phyloP scores from a whole-genome alignment of 805 yeast genomes.

The Cyberlindnera japonica region DNA sequence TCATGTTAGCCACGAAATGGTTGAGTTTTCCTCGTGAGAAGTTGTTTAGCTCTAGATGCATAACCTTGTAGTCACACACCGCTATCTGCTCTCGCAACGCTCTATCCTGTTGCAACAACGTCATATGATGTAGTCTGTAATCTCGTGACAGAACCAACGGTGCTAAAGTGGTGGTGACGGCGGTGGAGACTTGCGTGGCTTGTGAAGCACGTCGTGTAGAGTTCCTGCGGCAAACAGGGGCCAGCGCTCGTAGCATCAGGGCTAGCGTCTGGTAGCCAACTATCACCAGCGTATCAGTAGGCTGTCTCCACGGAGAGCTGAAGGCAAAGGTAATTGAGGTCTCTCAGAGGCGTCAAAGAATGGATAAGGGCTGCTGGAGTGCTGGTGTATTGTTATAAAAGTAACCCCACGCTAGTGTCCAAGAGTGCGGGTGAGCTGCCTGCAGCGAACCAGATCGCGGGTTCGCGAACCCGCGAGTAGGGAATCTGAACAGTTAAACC shows the following conservation, averaged over 20 bases:
- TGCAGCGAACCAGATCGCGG: conserved; percentile 4
- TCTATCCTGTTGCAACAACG: conserved; percentile 4
- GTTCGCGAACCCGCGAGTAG: neutral
- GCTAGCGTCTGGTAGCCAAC: too few species aligned
- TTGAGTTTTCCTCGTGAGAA: conserved; percentile 1
- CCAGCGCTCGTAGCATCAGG: neutral
- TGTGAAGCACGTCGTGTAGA: neutral
- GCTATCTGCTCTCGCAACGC: conserved; percentile 11
- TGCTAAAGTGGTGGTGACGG: neutral
- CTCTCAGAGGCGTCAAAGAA: too few species aligned
- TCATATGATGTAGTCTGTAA: conserved; percentile 11
- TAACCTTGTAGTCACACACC: conserved; percentile 13
- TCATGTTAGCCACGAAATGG: conserved; percentile 11
- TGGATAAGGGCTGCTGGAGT: too few species aligned
- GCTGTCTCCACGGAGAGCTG: too few species aligned
- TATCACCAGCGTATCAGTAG: too few species aligned
- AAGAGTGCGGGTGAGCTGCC: neutral
- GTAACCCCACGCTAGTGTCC: neutral
- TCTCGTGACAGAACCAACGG: neutral
- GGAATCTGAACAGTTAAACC: neutral
- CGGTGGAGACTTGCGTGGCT: neutral
- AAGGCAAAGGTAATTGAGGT: too few species aligned
- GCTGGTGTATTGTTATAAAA: too few species aligned
- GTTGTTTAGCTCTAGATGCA: conserved; percentile 5
- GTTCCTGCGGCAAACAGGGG: neutral